Evolutionary conservation across 2,329 filamentous ascomycete genomes (phyloP).

Genomic region (Aureobasidium namibiae): DNA sequence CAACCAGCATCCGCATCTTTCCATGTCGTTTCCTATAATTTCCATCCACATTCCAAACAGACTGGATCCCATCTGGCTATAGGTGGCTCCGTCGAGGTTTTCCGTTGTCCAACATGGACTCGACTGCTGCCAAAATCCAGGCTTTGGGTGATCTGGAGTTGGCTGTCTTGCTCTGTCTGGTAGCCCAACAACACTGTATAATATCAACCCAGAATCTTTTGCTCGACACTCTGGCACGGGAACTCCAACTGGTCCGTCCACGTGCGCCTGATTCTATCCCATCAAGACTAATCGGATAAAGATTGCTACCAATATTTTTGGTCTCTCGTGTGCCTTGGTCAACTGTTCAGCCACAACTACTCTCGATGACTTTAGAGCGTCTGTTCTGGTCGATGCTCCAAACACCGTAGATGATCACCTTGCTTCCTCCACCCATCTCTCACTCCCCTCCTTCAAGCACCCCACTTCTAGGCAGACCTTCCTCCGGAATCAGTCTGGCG

Average conservation of each 20-base stretch:
- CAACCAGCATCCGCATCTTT: neutral
- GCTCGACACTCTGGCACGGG: conserved; percentile 61
- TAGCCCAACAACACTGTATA: conserved; percentile 79
- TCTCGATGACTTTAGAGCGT: conserved; percentile 70
- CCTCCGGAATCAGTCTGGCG: conserved; percentile 1
- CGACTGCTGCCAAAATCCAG: conserved; percentile 57
- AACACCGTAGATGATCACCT: neutral
- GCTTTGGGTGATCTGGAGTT: conserved; percentile 80
- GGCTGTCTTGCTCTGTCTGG: conserved; percentile 71
- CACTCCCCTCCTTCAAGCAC: neutral
- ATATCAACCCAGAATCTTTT: conserved; percentile 60
- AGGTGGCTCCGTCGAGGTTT: neutral
- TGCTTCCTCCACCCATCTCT: neutral
- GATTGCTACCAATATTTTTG: conserved; percentile 50
- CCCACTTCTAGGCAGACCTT: neutral
- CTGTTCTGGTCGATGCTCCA: conserved; percentile 48
- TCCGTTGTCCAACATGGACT: neutral
- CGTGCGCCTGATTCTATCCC: neutral
- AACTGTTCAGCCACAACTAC: conserved; percentile 66
- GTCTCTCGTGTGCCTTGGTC: conserved; percentile 60
- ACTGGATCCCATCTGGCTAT: neutral
- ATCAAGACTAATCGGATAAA: conserved; percentile 10
- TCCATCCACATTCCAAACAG: neutral
- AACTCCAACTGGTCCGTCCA: conserved; percentile 57
- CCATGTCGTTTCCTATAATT: neutral